Percentiles rank a stretch among this genome's conserved stretches.
phyloP scores from a whole-genome alignment of 495 filamentous ascomycete species.

The Lepidopterella palustris region DNA sequence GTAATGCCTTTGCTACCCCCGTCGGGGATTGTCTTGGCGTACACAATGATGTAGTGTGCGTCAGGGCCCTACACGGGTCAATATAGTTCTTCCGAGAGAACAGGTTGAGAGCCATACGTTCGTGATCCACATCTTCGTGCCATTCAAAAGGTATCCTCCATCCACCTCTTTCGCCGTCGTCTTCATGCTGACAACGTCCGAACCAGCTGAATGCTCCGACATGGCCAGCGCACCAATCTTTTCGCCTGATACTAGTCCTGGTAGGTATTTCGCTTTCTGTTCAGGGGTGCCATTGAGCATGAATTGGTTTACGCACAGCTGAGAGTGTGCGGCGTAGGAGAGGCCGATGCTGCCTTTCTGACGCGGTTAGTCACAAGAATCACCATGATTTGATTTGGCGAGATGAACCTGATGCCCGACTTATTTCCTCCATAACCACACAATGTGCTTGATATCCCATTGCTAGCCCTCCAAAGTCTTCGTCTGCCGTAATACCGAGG shows the following conservation, averaged over 20 bases:
- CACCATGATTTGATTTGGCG: constrained; percentile 36
- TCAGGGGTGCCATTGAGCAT: constrained; percentile 75
- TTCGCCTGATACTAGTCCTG: constrained; percentile 72
- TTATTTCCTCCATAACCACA: constrained; percentile 88
- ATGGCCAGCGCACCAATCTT: constrained; percentile 89
- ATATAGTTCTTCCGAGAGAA: not conserved
- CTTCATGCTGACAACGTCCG: constrained; percentile 94
- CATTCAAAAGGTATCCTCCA: constrained; percentile 79
- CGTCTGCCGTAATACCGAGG: constrained; percentile 88
- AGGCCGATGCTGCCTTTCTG: constrained; percentile 73
- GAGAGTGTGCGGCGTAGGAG: constrained; percentile 91
- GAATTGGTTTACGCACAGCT: constrained; percentile 94
- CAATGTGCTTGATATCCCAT: constrained; percentile 98
- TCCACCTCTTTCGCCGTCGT: constrained; percentile 71
- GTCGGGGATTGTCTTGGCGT: constrained; percentile 85
- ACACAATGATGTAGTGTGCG: constrained; percentile 81
- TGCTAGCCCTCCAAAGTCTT: constrained; percentile 82
- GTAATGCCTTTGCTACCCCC: constrained; percentile 87
- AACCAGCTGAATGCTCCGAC: constrained; percentile 86
- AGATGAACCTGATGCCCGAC: constrained; percentile 52
- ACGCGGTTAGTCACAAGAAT: constrained; percentile 18
- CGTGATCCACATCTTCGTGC: constrained; percentile 99
- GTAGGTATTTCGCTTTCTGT: constrained; percentile 77
- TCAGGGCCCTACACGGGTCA: constrained; percentile 63
- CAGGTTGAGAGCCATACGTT: constrained; percentile 47